Evolutionary conservation across 495 filamentous ascomycete genomes (phyloP).

Genomic region (Podospora sp.): DNA sequence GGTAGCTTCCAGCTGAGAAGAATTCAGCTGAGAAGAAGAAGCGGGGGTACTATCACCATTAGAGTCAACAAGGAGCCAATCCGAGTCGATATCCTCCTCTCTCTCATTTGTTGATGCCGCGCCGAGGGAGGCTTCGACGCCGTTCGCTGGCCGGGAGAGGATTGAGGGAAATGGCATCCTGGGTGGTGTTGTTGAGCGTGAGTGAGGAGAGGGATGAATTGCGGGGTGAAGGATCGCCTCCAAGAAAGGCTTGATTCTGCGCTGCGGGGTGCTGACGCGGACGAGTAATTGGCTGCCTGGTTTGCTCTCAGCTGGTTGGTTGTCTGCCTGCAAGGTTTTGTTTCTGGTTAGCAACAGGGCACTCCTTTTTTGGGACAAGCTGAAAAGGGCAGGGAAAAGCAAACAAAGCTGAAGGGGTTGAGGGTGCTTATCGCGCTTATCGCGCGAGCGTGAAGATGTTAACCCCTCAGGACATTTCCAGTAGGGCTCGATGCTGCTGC

Average conservation of each 20-base stretch:
- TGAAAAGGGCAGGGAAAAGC: no score
- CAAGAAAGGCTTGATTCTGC: background rate
- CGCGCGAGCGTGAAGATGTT: no score
- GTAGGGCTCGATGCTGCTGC: no score
- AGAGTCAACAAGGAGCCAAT: background rate
- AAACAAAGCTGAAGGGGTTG: no score
- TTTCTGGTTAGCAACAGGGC: background rate
- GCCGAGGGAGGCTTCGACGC: no score
- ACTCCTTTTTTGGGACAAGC: background rate
- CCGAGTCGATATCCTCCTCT: background rate
- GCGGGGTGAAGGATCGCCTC: background rate
- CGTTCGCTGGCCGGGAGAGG: background rate
- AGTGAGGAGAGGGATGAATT: background rate
- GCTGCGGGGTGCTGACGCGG: background rate
- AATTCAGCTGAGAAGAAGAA: background rate
- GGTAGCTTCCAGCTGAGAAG: background rate
- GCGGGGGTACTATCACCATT: background rate
- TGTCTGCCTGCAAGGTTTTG: background rate
- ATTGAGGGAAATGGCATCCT: background rate
- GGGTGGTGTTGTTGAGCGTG: background rate
- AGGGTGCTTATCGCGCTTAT: no score
- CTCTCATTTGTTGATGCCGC: background rate
- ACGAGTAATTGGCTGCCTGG: background rate
- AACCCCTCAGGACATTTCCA: no score
- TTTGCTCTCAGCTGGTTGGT: background rate